Percentiles rank a stretch among this genome's conserved stretches.
phyloP scores from a whole-genome alignment of 139 green algal species.

The Tetradesmus obliquus region DNA sequence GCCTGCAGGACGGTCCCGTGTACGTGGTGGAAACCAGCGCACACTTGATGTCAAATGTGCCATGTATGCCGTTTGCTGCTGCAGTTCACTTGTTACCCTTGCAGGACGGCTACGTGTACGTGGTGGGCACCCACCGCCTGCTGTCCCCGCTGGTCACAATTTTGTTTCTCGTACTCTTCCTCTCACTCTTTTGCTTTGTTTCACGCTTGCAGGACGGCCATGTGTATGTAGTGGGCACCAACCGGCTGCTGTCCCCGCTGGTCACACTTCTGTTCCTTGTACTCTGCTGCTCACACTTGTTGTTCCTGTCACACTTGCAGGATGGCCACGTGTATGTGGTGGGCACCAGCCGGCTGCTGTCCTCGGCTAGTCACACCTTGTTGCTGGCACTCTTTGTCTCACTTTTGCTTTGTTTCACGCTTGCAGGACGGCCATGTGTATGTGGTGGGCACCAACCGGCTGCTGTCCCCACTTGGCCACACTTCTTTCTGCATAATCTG shows the following conservation, averaged over 20 bases:
- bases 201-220: constrained; percentile 44
- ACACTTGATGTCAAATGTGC: no score
- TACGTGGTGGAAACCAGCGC: constrained; percentile 53
- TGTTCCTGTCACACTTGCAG: not conserved
- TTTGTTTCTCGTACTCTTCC: not conserved
- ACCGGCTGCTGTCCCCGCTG: constrained; percentile 53
- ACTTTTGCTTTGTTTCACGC: not conserved
- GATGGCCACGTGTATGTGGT: constrained; percentile 63
- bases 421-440: constrained; percentile 56
- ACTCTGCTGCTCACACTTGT: not conserved
- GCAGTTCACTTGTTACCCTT: no score
- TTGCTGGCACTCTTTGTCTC: not conserved
- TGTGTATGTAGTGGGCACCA: constrained; percentile 62
- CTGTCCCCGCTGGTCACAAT: constrained; percentile 27
- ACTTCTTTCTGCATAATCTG: not conserved
- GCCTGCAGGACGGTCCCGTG: constrained; percentile 50
- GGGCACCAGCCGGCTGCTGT: constrained; percentile 53
- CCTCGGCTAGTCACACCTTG: no score
- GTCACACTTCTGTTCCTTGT: constrained; percentile 51
- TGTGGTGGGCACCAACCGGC: constrained; percentile 57
- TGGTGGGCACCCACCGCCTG: constrained; percentile 58
- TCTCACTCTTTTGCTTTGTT: not conserved
- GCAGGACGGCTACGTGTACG: constrained; percentile 56
- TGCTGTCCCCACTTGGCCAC: constrained; percentile 17
- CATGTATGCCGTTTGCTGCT: constrained; percentile 43